Conservation (phyloP, 148 eudicot species). For the Pharnaceum exiguum region DNA sequence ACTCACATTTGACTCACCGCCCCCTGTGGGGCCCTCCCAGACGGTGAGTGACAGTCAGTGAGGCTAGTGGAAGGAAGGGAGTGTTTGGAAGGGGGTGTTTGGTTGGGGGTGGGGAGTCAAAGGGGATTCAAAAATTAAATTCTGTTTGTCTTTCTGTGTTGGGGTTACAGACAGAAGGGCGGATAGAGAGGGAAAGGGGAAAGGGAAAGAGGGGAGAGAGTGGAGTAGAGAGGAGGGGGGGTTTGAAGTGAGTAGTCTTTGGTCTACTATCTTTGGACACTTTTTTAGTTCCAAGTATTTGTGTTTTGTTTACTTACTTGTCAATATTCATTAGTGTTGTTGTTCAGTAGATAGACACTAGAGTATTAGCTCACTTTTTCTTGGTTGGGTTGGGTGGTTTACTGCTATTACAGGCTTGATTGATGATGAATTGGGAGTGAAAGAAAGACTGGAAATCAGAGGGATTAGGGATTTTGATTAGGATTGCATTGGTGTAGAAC, state of each 20-base stretch:
- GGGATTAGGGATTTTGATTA: neutral
- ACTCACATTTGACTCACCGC: conserved; percentile 62
- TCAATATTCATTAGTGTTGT: no score
- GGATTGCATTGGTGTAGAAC: no score
- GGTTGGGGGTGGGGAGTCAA: conserved; percentile 6
- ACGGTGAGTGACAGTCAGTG: neutral
- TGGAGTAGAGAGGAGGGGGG: neutral
- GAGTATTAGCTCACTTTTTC: no score
- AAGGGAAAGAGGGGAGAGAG: neutral
- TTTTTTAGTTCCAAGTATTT: no score
- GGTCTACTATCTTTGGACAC: no score
- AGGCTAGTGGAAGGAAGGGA: neutral
- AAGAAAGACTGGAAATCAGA: neutral
- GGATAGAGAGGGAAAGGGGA: neutral
- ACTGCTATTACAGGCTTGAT: no score
- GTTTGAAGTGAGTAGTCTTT: neutral
- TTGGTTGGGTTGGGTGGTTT: no score
- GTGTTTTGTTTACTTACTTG: no score
- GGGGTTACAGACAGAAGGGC: neutral
- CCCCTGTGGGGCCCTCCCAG: neutral
- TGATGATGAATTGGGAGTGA: neutral
- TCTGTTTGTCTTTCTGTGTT: no score
- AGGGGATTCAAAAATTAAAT: conserved; percentile 15
- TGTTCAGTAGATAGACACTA: no score
- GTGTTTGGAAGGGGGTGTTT: neutral